Conservation (phyloP, 352 stramenopile genomes). For the Globisporangium recalcitrans region DNA sequence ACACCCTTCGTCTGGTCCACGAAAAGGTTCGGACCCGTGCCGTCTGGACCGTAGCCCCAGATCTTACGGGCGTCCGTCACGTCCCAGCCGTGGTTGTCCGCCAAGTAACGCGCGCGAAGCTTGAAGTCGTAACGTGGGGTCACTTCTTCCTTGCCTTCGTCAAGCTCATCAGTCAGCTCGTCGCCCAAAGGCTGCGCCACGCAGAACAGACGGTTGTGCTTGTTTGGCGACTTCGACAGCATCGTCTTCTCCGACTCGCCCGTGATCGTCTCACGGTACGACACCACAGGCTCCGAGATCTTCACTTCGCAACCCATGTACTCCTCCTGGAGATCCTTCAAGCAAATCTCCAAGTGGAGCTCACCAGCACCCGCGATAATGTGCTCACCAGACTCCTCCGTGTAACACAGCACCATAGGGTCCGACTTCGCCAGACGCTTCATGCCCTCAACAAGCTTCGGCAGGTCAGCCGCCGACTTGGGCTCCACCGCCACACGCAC, state of each 20-base stretch:
- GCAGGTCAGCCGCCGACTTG: conserved; percentile 98
- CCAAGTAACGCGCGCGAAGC: conserved; percentile 95
- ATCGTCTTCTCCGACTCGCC: conserved; percentile 94
- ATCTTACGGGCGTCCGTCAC: conserved; percentile 99
- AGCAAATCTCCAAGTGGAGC: conserved; percentile 99
- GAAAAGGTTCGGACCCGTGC: conserved; percentile 98
- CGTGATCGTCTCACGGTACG: conserved; percentile 98
- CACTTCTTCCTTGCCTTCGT: conserved; percentile 93
- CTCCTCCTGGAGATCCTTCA: conserved; percentile 99
- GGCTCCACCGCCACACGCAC: conserved; percentile 99
- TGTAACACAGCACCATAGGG: conserved; percentile 99
- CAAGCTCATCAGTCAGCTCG: conserved; percentile 95
- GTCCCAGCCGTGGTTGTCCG: conserved; percentile 97
- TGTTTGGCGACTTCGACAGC: conserved; percentile 99
- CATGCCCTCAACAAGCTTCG: conserved; percentile 99
- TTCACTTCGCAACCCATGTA: conserved; percentile 99
- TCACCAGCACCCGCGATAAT: conserved; percentile 99
- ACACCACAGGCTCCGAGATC: conserved; percentile 99
- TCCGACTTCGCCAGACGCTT: conserved; percentile 99
- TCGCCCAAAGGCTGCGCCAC: conserved; percentile 88
- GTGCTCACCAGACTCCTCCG: conserved; percentile 99
- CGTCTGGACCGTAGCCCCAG: conserved; percentile 99
- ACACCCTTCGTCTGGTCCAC: conserved; percentile 99
- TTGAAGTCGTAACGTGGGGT: conserved; percentile 93
- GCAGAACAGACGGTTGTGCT: conserved; percentile 99